These are phyloP conservation scores for Arthonia radiata DNA, from an alignment of 495 filamentous ascomycete genomes.

Conservation along the genomic window DNA sequence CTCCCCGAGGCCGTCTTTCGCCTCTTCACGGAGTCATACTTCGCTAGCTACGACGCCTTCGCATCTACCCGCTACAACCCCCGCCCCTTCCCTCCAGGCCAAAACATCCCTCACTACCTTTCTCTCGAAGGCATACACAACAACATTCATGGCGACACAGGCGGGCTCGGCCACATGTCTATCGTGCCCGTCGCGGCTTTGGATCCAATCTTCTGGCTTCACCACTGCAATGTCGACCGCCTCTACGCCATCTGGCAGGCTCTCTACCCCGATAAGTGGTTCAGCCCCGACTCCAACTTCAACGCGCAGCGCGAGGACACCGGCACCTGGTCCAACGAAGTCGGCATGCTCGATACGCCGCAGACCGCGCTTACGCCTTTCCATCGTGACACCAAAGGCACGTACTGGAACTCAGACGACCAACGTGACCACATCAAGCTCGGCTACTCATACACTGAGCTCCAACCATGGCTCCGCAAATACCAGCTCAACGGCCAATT, in stretches of 20 bases:
- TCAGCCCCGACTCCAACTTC: constrained; percentile 10
- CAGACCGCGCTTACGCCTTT: constrained; percentile 21
- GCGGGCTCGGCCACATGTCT: constrained; percentile 23
- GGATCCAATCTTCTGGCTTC: constrained; percentile 19
- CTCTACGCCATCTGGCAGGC: constrained; percentile 20
- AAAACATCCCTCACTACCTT: too few relatives aligned
- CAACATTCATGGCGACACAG: constrained; percentile 15
- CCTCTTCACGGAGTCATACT: too few relatives aligned
- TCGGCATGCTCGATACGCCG: too few relatives aligned
- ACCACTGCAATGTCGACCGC: constrained; percentile 24
- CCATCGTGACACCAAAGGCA: constrained; percentile 11
- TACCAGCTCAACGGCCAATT: too few relatives aligned
- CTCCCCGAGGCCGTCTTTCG: too few relatives aligned
- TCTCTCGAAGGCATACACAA: constrained; percentile 36
- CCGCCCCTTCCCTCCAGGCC: too few relatives aligned
- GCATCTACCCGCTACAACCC: too few relatives aligned
- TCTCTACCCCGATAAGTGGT: constrained; percentile 10
- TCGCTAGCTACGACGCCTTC: too few relatives aligned
- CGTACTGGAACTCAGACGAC: constrained; percentile 17
- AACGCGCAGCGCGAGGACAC: constrained; percentile 9
- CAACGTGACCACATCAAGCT: constrained; percentile 17
- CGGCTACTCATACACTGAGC: constrained; percentile 37
- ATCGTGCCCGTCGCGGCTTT: constrained; percentile 11
- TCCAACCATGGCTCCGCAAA: constrained; percentile 14
- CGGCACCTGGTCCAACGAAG: constrained; percentile 12